phyloP scores from a whole-genome alignment of 1,284 basidiomycete genomes.

The Fomitopsis palustris region DNA sequence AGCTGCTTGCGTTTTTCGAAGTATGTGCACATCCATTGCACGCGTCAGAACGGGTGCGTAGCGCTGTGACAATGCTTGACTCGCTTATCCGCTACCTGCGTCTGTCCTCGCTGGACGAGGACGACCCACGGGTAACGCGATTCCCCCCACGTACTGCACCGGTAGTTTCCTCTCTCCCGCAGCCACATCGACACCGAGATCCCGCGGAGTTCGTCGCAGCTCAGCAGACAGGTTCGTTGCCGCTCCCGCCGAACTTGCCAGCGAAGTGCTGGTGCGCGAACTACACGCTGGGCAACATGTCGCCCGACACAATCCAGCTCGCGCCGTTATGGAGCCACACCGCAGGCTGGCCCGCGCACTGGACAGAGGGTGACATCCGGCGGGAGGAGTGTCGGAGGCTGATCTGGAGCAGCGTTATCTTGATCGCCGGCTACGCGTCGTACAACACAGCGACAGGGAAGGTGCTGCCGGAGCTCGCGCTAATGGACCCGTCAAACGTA shows the following conservation, averaged over 20 bases:
- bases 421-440: slow-evolving; percentile 59
- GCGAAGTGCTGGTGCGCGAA: slow-evolving; percentile 46
- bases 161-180: neutral
- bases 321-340: slow-evolving; percentile 62
- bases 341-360: slow-evolving; percentile 57
- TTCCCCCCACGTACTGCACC: slow-evolving; percentile 38
- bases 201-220: neutral
- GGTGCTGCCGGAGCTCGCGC: slow-evolving; percentile 45
- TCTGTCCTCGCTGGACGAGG: slow-evolving; percentile 45
- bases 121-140: slow-evolving; percentile 37
- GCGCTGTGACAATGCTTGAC: slow-evolving; percentile 59
- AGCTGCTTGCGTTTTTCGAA: slow-evolving; percentile 72
- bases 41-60: slow-evolving; percentile 48
- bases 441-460: slow-evolving; percentile 47
- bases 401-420: slow-evolving; percentile 64
- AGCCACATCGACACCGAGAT: neutral
- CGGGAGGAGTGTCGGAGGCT: slow-evolving; percentile 71
- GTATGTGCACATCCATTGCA: slow-evolving; percentile 64
- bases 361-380: slow-evolving; percentile 58
- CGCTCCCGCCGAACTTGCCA: neutral
- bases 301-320: slow-evolving; percentile 45
- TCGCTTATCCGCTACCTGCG: slow-evolving; percentile 59
- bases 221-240: slow-evolving; percentile 1
- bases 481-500: slow-evolving; percentile 67
- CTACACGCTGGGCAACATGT: slow-evolving; percentile 49